Base-by-base conservation (phyloP, 805 yeast species). In the Sungouiozyma ichnusensis region DNA sequence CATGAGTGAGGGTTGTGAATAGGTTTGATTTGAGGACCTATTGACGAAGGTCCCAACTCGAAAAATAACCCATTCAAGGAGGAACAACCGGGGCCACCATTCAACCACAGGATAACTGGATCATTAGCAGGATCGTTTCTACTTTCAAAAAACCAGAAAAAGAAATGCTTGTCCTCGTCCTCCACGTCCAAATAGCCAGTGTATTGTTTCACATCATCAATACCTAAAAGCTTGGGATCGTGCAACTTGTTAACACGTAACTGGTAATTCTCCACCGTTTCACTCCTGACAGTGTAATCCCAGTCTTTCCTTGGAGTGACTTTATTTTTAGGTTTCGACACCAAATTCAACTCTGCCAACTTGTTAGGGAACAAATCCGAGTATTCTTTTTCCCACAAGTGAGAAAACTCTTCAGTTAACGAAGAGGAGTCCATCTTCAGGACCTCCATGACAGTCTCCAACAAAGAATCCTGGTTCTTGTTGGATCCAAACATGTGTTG, bases 71-170 rank as follows among this genome's bases (percentile, higher is more conserved):
- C 99, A 61, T 92, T 97, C 92, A 92, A 78, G 0, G 97, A 87
- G 2, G 96, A 87, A 60, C 99, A 92, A 0, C 98, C 99, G 0
- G 99, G 99, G 0, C 99, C 99, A 35, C 98, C 98, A 59, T 92
- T 92, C 24, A 92, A 71, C 97, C 98, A 92, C 14, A 90, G 69
- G 39, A 87, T 74, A 34, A 85, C 70, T 1, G 95, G 95, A 63
- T 85, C 95, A 46, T 72, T 83, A 48, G 66, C 66, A n/a, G 95
- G 95, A 62, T 84, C 88, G 60, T 81, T 81, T 70, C 94, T 77
- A 45, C 90, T 80, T 64, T 86, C 95, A 54, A 86, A 87, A 57
- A 80, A 81, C 88, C 92, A 72, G 56, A 68, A 73, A 67, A 85
- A 85, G 59, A 85, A 79, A 65, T 86, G 96, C 66, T 86, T 86